Percentiles rank a stretch among this genome's conserved stretches.
Conservation (phyloP, 2,329 filamentous ascomycete genomes). For the Emydomyces testavorans region DNA sequence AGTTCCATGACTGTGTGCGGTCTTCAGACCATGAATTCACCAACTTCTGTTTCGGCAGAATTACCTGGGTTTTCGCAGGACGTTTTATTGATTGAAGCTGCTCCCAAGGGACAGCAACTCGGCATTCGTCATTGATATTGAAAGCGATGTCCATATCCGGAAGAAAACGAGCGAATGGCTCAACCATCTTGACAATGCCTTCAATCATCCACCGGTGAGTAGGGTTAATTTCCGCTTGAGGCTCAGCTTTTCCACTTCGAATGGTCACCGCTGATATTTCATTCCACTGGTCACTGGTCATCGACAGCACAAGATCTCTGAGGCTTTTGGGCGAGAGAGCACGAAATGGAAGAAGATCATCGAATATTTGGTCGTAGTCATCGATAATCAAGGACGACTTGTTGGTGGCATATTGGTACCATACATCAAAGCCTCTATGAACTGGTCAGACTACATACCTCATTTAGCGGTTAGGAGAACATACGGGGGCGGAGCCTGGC, state of each 20-base stretch:
- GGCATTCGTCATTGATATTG: constrained; percentile 51
- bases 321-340: constrained; percentile 42
- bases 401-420: constrained; percentile 46
- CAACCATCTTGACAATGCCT: constrained; percentile 44
- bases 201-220: constrained; percentile 50
- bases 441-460: background rate
- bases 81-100: constrained; percentile 30
- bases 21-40: constrained; percentile 28
- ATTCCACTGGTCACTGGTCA: constrained; percentile 45
- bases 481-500: constrained; percentile 45
- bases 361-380: constrained; percentile 49
- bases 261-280: constrained; percentile 47
- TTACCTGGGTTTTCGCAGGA: constrained; percentile 12
- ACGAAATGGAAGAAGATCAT: constrained; percentile 47
- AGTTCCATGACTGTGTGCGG: constrained; percentile 30
- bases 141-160: constrained; percentile 54
- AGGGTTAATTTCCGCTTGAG: constrained; percentile 41
- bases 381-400: constrained; percentile 46
- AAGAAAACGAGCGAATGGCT: constrained; percentile 42
- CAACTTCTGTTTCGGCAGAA: constrained; percentile 19
- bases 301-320: constrained; percentile 41
- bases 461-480: constrained; percentile 14
- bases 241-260: constrained; percentile 41
- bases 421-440: constrained; percentile 44
- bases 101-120: constrained; percentile 45